Conservation (phyloP, 2,329 filamentous ascomycete species). For the Aspergillus neotritici region DNA sequence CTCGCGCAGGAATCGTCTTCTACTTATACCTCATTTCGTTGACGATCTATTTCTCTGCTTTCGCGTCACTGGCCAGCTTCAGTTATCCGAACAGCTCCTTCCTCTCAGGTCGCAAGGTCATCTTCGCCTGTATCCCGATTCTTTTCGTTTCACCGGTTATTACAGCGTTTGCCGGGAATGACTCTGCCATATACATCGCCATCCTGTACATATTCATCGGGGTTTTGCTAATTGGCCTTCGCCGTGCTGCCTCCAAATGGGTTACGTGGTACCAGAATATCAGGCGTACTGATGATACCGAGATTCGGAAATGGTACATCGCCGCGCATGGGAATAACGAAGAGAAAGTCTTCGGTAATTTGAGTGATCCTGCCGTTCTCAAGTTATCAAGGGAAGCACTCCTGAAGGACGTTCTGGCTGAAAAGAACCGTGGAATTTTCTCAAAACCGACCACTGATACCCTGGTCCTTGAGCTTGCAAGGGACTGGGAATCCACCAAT, state of each 20-base stretch:
- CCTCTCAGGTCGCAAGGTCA: conserved; percentile 52
- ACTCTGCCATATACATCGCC: conserved; percentile 52
- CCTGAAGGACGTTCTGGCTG: conserved; percentile 41
- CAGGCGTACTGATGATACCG: conserved; percentile 33
- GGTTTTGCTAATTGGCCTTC: conserved; percentile 48
- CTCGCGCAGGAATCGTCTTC: conserved; percentile 51
- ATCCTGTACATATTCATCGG: conserved; percentile 51
- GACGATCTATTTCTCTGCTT: conserved; percentile 54
- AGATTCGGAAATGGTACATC: conserved; percentile 39
- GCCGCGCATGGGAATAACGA: conserved; percentile 27
- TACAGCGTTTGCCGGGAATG: conserved; percentile 49
- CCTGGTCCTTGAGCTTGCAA: conserved; percentile 47
- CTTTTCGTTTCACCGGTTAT: conserved; percentile 54
- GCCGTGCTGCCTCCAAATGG: conserved; percentile 54
- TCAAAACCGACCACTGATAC: conserved; percentile 39
- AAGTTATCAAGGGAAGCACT: conserved; percentile 45
- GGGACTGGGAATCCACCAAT: conserved; percentile 49
- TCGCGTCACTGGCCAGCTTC: conserved; percentile 51
- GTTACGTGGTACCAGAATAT: conserved; percentile 49
- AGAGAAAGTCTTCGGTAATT: conserved; percentile 37
- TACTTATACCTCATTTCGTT: conserved; percentile 55
- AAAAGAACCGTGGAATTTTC: conserved; percentile 42
- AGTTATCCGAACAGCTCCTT: conserved; percentile 52
- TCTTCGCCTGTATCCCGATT: conserved; percentile 52
- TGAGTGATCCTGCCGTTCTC: conserved; percentile 47